Evolutionary conservation across 1,284 basidiomycete species (phyloP), one percentile per base, ranked within the genome.

Genomic region (Rhodotorula sp.): DNA sequence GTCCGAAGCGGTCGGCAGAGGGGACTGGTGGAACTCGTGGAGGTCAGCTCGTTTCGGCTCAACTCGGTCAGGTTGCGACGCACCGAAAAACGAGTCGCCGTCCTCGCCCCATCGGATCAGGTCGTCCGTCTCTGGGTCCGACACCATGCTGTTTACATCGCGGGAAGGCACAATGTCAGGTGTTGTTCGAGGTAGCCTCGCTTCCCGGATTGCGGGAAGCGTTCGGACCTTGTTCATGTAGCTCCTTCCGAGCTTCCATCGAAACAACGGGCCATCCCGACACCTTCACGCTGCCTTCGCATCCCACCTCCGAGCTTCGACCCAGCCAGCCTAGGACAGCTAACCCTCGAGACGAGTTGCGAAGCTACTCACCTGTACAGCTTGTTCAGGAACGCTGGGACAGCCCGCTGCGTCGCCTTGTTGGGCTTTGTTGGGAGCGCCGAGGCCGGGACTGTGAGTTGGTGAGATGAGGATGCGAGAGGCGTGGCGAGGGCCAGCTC

Each of bases 321-420:
- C 50, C 24, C 50, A 6, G 50, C 50, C 24, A 51, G 50, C 50
- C 11, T 2, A 10, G 24, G 24, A 26, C 24, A n/a, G 10, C n/a
- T 2, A n/a, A 26, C 11, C 22, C n/a, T 40, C 51, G 7, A 22
- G 47, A 20, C 6, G 52, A 55, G 55, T 13, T 4, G 51, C 30
- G 10, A n/a, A 15, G 0, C 58, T 63, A 85, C 87, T 72, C 65
- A 93, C 92, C 89, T 90, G 82, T 89, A 93, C 47, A 97, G 85
- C 81, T 97, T 97, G 82, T 93, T 92, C 24, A 95, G 84, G 78
- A 97, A 97, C 0, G 91, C 90, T 0, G 92, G 91, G 2, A 92
- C 81, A 55, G 54, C 64, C 59, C 66, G 70, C 28, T 65, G 59
- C 0, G 75, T 73, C 24, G 60, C 65, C 65, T 72, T 73, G 70